Evolutionary conservation across 306 rosid genomes (phyloP), one percentile per base, ranked within the genome.

Genomic region (Quercus suber): DNA sequence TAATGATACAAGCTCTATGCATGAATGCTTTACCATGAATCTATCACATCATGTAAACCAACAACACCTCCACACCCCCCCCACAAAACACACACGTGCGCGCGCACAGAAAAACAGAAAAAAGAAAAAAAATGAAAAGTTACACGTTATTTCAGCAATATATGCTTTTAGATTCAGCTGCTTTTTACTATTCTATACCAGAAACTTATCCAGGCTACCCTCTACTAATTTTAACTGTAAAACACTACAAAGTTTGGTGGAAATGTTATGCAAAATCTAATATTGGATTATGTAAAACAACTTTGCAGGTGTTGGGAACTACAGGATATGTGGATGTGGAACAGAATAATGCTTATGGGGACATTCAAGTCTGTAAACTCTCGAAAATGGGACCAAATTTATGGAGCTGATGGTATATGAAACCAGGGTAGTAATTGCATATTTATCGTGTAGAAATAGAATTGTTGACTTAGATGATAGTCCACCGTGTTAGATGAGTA

Each of bases 251-350:
- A 63, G 69, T 18, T 0, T 12, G 15, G 71, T 41, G 25, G 5
- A 15, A 35, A 33, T 18, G 31, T 57, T 27, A 58, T 81, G 28
- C 23, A 59, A 57, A 71, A 63, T 53, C 12, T 77, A 63, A 79
- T 68, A 56, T 49, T 53, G 63, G 55, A 58, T 55, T 72, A 11
- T 58, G 58, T 55, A 14, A 75, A 3, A 63, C 76, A 69, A 78
- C 74, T 76, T 80, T 81, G 83, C 93, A 95, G 99, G 96, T 93
- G 70, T 70, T 95, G 86, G 87, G 67, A 74, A 90, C 86, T 52
- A 87, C 89, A 82, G 91, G 86, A 64, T 83, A 74, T 81, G 85
- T 93, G 90, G 86, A 86, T 76, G 92, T 89, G 78, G 76, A 88
- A 76, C 98, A 95, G 87, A 82, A 84, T 4, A 69, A 80, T 35